Evolutionary conservation across 1,284 basidiomycete species (phyloP), one percentile per base, ranked within the genome.

Genomic region (Omphalotus olearius): DNA sequence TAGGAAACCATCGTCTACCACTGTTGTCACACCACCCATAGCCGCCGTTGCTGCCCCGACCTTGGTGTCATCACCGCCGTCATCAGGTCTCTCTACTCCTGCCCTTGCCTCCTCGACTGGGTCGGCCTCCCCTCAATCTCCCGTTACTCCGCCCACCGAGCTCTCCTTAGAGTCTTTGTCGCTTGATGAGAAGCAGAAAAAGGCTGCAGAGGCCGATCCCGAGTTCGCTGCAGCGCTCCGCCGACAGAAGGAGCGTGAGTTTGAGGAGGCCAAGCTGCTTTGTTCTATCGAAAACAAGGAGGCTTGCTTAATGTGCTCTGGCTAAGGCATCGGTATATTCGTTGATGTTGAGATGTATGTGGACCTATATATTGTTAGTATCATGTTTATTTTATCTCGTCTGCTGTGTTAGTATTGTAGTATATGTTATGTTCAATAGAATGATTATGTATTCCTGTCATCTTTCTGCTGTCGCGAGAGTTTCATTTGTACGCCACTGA

Each of bases 241-340:
- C 60, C 74, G 88, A 38, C 83, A 86, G 59, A 78, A 78, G 56
- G 81, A 85, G 50, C 77, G 86, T n/a, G 85, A 94, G 69, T 67
- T 83, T 7, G 93, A 91, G 65, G 84, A 90, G 50, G 93, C 84
- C 13, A 85, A 87, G 69, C 67, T 96, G 52, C 67, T 79, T 62
- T 96, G 93, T 65, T 91, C 88, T 45, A 56, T 95, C 36, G 90
- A 93, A 68, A 96, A 96, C 70, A 91, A 91, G 73, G 88, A 91
- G 51, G 88, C 85, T 2, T 91, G 89, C 61, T 60, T 91, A 63
- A 91, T 91, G 89, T 91, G 88, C 69, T 91, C 88, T 56, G 86
- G 83, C 52, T 89, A 66, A 80, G 13, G 9, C 2, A 9, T 33
- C 2, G 30, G 13, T 3, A 13, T 33, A 2, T 9, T 33, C 7